Conservation (phyloP, 108 stramenopile species). For the Cyclotella choctawhatcheeana region DNA sequence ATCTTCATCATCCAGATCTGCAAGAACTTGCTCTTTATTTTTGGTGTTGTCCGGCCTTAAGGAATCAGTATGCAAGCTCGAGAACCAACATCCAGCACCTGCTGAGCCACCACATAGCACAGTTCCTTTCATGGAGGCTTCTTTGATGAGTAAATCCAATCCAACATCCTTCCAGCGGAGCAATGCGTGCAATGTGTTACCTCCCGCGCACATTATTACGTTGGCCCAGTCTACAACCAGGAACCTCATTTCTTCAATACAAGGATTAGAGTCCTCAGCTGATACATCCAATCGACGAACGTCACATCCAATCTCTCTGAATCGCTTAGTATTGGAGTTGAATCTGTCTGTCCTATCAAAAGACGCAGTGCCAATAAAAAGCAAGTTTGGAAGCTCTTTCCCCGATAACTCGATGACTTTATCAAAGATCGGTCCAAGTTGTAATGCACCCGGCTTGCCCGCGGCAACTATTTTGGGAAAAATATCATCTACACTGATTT, state of each 20-base stretch:
- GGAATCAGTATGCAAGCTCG: constrained; percentile 35
- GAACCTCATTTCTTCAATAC: constrained; percentile 26
- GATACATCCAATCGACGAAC: constrained; percentile 33
- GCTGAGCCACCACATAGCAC: constrained; percentile 42
- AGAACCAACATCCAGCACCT: constrained; percentile 48
- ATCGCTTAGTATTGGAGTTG: constrained; percentile 10
- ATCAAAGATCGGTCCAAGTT: constrained; percentile 19
- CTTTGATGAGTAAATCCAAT: constrained; percentile 43
- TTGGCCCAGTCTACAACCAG: constrained; percentile 45
- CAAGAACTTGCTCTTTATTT: constrained; percentile 11
- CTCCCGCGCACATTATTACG: constrained; percentile 34
- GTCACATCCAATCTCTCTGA: constrained; percentile 35
- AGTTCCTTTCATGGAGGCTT: constrained; percentile 31
- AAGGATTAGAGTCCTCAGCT: constrained; percentile 26
- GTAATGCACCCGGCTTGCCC: constrained; percentile 19
- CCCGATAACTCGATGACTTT: constrained; percentile 40
- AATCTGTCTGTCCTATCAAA: constrained; percentile 39
- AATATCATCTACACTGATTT: neutral
- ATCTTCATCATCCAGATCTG: constrained; percentile 34
- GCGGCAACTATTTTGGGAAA: constrained; percentile 43
- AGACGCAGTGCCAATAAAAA: constrained; percentile 46
- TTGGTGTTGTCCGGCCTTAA: constrained; percentile 38
- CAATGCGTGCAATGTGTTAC: constrained; percentile 41
- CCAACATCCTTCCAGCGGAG: constrained; percentile 43
- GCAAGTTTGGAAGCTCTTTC: constrained; percentile 30